Conservation (phyloP, 2,329 filamentous ascomycete species). For the Cercospora sp. region DNA sequence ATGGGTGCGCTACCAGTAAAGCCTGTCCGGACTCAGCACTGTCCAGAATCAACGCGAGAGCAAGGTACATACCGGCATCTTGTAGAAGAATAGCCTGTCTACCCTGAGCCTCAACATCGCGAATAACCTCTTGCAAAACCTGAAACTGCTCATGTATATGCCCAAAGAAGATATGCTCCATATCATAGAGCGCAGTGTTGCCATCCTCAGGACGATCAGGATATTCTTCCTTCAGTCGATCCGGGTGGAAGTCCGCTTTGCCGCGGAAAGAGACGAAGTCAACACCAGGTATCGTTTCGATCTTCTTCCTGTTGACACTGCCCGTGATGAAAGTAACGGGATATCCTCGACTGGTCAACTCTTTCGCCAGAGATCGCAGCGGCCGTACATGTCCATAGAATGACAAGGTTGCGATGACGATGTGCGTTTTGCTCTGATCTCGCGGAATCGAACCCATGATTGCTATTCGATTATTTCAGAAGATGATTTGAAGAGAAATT, state of each 20-base stretch:
- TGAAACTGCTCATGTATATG: constrained; percentile 9
- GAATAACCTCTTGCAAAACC: constrained; percentile 11
- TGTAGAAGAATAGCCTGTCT: constrained; percentile 9
- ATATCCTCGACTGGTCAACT: constrained; percentile 45
- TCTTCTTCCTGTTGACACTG: constrained; percentile 38
- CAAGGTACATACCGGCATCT: constrained; percentile 1
- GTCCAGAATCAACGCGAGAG: not conserved
- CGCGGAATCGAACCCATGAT: not conserved
- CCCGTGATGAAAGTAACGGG: constrained; percentile 47
- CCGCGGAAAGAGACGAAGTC: constrained; percentile 39
- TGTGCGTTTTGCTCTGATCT: constrained; percentile 12
- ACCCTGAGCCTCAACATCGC: not conserved
- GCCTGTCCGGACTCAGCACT: not conserved
- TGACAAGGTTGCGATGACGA: constrained; percentile 29
- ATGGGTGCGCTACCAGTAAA: constrained; percentile 1
- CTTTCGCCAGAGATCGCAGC: constrained; percentile 38
- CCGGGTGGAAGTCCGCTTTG: constrained; percentile 30
- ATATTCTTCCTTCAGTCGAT: constrained; percentile 31
- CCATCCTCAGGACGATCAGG: constrained; percentile 27
- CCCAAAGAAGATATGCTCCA: constrained; percentile 13
- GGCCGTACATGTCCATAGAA: constrained; percentile 34
- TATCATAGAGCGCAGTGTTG: constrained; percentile 13
- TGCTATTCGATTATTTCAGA: not conserved
- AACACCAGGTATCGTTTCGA: constrained; percentile 42
- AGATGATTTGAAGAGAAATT: not conserved